These are phyloP conservation scores for Neurospora tetrasperma DNA, from an alignment of 495 filamentous ascomycete species.

Conservation along the genomic window DNA sequence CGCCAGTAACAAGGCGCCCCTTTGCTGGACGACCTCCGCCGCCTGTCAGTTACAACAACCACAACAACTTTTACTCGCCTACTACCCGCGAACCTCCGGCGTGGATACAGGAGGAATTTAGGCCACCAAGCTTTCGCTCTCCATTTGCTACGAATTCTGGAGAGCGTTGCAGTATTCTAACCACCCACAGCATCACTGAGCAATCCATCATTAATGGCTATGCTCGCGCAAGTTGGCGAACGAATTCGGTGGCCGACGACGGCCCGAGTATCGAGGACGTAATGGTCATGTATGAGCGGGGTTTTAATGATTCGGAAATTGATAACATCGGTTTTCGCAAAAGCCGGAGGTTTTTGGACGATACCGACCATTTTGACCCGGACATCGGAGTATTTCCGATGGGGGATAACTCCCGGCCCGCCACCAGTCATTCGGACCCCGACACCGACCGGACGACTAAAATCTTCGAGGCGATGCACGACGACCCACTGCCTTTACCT, in stretches of 20 bases:
- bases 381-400: conserved; percentile 10
- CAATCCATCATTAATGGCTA: conserved; percentile 40
- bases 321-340: conserved; percentile 23
- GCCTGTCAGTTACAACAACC: neutral
- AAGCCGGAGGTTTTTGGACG: conserved; percentile 22
- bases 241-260: conserved; percentile 49
- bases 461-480: conserved; percentile 36
- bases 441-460: conserved; percentile 16
- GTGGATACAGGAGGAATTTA: neutral
- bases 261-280: conserved; percentile 84
- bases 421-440: conserved; percentile 22
- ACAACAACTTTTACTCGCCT: neutral
- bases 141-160: conserved; percentile 2
- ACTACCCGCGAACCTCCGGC: neutral
- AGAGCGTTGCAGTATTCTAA: conserved; percentile 71
- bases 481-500: conserved; percentile 22
- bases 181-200: conserved; percentile 60
- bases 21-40: neutral
- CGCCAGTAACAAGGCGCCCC: neutral
- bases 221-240: conserved; percentile 38
- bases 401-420: conserved; percentile 15
- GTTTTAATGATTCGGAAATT: conserved; percentile 53
- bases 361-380: conserved; percentile 25
- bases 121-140: neutral
- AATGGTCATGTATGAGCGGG: conserved; percentile 85